These are phyloP conservation scores for Quercus gilva DNA, from an alignment of 306 rosid species.

Conservation along the genomic window DNA sequence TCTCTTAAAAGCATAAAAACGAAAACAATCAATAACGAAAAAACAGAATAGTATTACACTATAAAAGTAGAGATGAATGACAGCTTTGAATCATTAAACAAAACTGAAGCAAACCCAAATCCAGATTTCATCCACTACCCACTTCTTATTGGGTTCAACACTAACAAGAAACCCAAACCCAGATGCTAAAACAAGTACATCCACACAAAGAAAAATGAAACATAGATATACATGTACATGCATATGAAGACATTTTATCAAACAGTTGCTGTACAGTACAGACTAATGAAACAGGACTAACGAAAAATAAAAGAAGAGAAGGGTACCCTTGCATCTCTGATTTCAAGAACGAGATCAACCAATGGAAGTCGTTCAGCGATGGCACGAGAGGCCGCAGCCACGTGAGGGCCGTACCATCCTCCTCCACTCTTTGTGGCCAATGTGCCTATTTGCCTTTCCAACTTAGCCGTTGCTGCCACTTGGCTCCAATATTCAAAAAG, in stretches of 20 bases:
- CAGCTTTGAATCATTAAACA: background rate
- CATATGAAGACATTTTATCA: background rate
- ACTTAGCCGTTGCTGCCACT: conserved; percentile 17
- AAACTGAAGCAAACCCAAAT: background rate
- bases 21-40: background rate
- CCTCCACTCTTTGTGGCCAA: conserved; percentile 17
- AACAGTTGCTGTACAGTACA: conserved; percentile 6
- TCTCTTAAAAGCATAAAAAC: background rate
- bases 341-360: conserved; percentile 64
- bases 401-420: conserved; percentile 54
- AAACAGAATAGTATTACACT: background rate
- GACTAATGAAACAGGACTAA: too few species aligned
- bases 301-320: background rate
- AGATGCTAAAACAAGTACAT: background rate
- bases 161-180: background rate
- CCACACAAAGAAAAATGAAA: too few species aligned
- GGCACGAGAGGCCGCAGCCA: conserved; percentile 75
- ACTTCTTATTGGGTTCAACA: background rate
- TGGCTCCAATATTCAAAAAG: too few species aligned
- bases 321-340: conserved; percentile 80
- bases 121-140: background rate
- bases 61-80: background rate
- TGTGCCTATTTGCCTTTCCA: conserved; percentile 41
- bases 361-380: conserved; percentile 55
- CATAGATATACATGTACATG: too few species aligned